These are phyloP conservation scores for Achlya hypogyna DNA, from an alignment of 352 stramenopile species.

Conservation along the genomic window DNA sequence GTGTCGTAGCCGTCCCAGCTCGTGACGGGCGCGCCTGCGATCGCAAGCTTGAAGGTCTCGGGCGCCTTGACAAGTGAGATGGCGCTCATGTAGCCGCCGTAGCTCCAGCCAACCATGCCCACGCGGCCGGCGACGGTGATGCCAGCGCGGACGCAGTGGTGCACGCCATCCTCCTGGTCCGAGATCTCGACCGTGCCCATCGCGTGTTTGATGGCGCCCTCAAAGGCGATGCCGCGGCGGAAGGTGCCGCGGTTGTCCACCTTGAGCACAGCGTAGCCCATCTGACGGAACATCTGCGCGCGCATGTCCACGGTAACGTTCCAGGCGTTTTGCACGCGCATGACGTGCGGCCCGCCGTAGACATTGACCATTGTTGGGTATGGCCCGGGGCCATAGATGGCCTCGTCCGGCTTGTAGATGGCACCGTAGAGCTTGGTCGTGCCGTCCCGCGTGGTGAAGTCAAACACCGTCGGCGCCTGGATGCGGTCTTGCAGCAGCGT, in stretches of 20 bases:
- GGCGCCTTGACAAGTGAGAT: constrained; percentile 95
- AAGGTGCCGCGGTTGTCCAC: constrained; percentile 94
- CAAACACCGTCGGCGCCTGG: constrained; percentile 51
- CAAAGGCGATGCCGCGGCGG: constrained; percentile 87
- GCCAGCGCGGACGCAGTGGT: constrained; percentile 72
- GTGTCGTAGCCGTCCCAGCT: constrained; percentile 98
- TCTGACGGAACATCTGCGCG: constrained; percentile 84
- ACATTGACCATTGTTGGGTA: constrained; percentile 94
- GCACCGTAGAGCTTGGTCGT: constrained; percentile 84
- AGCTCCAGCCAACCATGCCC: constrained; percentile 97
- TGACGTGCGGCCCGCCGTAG: constrained; percentile 95
- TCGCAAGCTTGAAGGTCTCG: constrained; percentile 92
- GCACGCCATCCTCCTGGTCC: constrained; percentile 77
- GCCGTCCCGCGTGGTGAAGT: constrained; percentile 76
- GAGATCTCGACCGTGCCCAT: constrained; percentile 88
- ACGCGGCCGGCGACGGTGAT: constrained; percentile 82
- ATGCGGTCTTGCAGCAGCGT: constrained; percentile 46
- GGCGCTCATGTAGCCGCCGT: constrained; percentile 95
- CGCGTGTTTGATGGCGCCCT: constrained; percentile 88
- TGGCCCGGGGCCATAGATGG: constrained; percentile 79
- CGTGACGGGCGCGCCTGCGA: constrained; percentile 94
- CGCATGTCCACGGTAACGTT: constrained; percentile 89
- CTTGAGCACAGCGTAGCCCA: constrained; percentile 95
- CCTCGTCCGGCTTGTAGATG: constrained; percentile 87
- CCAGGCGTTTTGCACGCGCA: constrained; percentile 90